These are phyloP conservation scores for Teratosphaeriaceae sp. DNA, from an alignment of 2,329 filamentous ascomycete genomes.

Conservation along the genomic window DNA sequence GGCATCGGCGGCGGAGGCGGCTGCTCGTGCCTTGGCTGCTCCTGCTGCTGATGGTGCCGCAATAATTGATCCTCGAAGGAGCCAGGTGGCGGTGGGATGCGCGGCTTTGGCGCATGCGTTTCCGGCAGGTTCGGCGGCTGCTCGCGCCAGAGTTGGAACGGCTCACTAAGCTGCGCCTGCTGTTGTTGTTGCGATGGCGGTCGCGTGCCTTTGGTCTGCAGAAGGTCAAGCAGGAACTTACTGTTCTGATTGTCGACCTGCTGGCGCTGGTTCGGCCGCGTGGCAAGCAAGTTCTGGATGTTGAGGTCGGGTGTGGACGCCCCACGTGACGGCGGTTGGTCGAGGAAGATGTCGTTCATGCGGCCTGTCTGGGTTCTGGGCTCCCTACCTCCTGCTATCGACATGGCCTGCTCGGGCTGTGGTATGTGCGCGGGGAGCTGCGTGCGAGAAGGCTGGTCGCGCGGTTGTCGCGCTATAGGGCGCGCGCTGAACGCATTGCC, in stretches of 20 bases:
- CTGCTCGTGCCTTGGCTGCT: constrained; percentile 15
- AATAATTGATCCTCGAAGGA: constrained; percentile 30
- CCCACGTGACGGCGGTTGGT: constrained; percentile 23
- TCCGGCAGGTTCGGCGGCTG: constrained; percentile 22
- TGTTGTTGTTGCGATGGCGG: constrained; percentile 28
- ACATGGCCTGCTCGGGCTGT: constrained; percentile 18
- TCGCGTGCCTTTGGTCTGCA: constrained; percentile 43
- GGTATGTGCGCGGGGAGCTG: constrained; percentile 11
- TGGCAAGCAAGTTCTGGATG: constrained; percentile 32
- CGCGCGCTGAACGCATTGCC: constrained; percentile 10
- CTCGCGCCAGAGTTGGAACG: constrained; percentile 31
- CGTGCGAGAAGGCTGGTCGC: constrained; percentile 5
- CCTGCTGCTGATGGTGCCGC: constrained; percentile 19
- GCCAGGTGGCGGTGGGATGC: constrained; percentile 28
- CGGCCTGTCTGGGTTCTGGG: constrained; percentile 18
- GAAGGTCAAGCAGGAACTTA: constrained; percentile 80
- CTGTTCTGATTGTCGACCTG: constrained; percentile 48
- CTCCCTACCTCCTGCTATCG: constrained; percentile 18
- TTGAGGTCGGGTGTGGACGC: constrained; percentile 26
- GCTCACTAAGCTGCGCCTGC: constrained; percentile 11
- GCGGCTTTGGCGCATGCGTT: constrained; percentile 32
- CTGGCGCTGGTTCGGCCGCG: constrained; percentile 34
- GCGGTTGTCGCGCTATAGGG: no score
- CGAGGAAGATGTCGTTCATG: constrained; percentile 18
- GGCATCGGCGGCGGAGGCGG: constrained; percentile 13